Evolutionary conservation across 164 flowering plant genomes (phyloP).

Genomic region (Dillenia suffruticosa): DNA sequence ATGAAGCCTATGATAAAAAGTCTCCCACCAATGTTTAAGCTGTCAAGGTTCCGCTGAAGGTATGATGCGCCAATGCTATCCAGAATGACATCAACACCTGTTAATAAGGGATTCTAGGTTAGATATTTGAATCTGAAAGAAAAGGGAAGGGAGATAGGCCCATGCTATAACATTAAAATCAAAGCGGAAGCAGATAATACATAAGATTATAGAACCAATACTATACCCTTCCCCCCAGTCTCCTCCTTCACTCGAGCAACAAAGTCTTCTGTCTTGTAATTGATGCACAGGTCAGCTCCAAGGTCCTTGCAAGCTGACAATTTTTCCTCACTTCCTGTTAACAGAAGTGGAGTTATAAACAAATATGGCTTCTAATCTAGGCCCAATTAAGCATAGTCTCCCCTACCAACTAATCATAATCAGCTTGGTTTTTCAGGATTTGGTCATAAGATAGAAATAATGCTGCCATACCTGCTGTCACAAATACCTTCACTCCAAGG

Average conservation of each 20-base stretch:
- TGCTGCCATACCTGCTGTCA: slow-evolving; percentile 71
- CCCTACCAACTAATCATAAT: background rate
- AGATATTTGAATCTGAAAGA: background rate
- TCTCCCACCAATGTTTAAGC: slow-evolving; percentile 79
- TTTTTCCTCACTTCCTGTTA: slow-evolving; percentile 76
- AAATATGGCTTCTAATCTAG: too few relatives aligned
- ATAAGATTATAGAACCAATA: slow-evolving; percentile 1
- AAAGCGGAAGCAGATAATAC: background rate
- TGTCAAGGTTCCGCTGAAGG: slow-evolving; percentile 67
- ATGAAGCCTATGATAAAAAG: slow-evolving; percentile 73
- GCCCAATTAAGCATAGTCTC: background rate
- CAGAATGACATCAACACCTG: slow-evolving; percentile 92
- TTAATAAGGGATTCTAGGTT: slow-evolving; percentile 9
- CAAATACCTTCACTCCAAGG: slow-evolving; percentile 67
- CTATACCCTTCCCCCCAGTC: slow-evolving; percentile 78
- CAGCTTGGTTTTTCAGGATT: background rate
- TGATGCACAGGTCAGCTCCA: slow-evolving; percentile 95
- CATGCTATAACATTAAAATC: background rate
- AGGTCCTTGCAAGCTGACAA: slow-evolving; percentile 69
- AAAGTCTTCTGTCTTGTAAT: slow-evolving; percentile 94
- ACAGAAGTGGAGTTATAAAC: background rate
- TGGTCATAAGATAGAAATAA: background rate
- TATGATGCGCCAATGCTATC: slow-evolving; percentile 79
- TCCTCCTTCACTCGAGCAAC: slow-evolving; percentile 86
- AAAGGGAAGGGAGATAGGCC: background rate